Base-by-base conservation (phyloP, 306 rosid genomes). In the Psophocarpus tetragonolobus region DNA sequence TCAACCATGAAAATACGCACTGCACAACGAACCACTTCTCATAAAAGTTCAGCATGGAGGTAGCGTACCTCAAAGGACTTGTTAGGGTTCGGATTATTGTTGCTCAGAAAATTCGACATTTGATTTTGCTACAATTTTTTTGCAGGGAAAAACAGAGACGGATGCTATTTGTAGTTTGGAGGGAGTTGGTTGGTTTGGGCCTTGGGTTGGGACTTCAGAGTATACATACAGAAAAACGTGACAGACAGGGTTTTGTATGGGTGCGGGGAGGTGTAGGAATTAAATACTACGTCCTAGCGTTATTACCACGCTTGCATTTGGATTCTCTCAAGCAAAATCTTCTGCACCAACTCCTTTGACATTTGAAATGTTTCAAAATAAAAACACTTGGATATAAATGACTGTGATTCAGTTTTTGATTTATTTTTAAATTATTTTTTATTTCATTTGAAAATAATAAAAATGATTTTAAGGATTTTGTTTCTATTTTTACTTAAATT, bases 11-110 rank as follows among this genome's bases (percentile, higher is more conserved):
- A 54, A 71, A 63, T 21, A 11, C 4, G 36, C 36, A 74, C 68
- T 15, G 54, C 38, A 53, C n/a, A 60, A 68, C 3, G 3, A 10
- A 12, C 44, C 44, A 9, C n/a, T 61, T 23, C 38, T 17, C 3
- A 8, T 3, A 33, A 39, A 65, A 47, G 27, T n/a, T n/a, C n/a
- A n/a, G n/a, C n/a, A n/a, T n/a, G 17, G 23, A 32, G 20, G 3
- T 2, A 39, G 8, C 0, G 1, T 74, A 88, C 96, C 91, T 91
- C 96, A 8, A 84, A 70, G 20, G 96, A 89, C 61, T 91, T 91
- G 78, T 89, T 91, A 36, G 96, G 93, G 78, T 89, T 91, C 8
- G 84, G 79, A 77, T 87, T 82, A 18, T 74, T 36, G 47, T 27
- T 74, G 1, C 77, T 38, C 50, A 84, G 33, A 77, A 86, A 82